These are phyloP conservation scores for Musa acuminata DNA, from an alignment of 176 grass and related monocot species.

Conservation along the genomic window DNA sequence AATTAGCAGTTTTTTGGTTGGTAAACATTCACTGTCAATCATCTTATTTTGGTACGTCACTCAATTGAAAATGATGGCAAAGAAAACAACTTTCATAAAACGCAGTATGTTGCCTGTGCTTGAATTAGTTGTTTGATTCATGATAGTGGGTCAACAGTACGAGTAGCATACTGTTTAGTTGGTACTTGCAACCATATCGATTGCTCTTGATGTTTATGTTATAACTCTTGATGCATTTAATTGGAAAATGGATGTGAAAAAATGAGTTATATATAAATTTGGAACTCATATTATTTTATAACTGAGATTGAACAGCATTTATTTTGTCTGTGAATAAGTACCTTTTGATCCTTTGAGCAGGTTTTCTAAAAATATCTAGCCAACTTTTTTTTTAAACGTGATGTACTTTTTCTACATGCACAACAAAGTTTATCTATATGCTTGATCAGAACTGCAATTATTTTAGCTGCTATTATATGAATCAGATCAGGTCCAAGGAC, in stretches of 20 bases:
- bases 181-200: background rate
- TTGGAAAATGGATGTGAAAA: background rate
- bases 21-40: background rate
- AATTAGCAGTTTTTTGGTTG: background rate
- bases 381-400: too few species aligned
- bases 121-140: too few species aligned
- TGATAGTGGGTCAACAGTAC: too few species aligned
- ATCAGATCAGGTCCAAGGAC: background rate
- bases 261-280: background rate
- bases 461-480: background rate
- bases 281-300: too few species aligned
- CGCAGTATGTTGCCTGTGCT: too few species aligned
- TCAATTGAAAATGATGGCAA: background rate
- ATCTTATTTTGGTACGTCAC: background rate
- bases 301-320: too few species aligned
- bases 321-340: too few species aligned
- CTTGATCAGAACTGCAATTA: background rate
- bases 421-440: background rate
- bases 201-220: background rate
- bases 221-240: background rate
- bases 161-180: background rate
- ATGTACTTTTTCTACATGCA: background rate
- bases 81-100: too few species aligned
- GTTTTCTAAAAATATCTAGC: too few species aligned
- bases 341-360: too few species aligned